Evolutionary conservation across 306 rosid genomes (phyloP).

Genomic region (Astragalus membranaceus): DNA sequence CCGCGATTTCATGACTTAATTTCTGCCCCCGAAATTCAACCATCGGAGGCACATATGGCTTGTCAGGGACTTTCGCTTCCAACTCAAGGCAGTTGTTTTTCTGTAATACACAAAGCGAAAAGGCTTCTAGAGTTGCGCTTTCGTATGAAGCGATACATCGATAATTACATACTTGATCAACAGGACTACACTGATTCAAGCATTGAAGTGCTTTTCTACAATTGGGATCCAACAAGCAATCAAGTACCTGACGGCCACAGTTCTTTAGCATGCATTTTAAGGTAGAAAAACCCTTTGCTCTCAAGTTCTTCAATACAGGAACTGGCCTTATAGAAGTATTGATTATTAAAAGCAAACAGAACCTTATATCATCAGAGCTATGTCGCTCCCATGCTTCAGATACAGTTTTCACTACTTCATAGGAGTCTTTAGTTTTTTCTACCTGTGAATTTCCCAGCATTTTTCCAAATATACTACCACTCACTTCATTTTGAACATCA

Average conservation of each 20-base stretch:
- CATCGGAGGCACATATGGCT: constrained; percentile 60
- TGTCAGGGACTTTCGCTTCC: constrained; percentile 65
- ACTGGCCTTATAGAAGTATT: constrained; percentile 78
- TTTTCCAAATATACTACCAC: constrained; percentile 35
- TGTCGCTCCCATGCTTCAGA: constrained; percentile 76
- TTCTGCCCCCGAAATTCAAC: constrained; percentile 38
- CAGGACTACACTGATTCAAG: constrained; percentile 76
- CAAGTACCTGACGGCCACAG: constrained; percentile 70
- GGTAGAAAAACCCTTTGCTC: constrained; percentile 78
- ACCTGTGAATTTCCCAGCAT: constrained; percentile 26
- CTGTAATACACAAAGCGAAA: constrained; percentile 84
- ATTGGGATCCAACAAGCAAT: constrained; percentile 73
- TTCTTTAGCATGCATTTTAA: constrained; percentile 71
- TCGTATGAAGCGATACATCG: constrained; percentile 78
- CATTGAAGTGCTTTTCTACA: constrained; percentile 86
- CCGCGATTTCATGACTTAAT: constrained; percentile 49
- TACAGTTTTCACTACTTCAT: constrained; percentile 52
- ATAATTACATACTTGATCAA: constrained; percentile 85
- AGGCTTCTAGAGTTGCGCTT: constrained; percentile 67
- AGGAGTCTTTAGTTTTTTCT: constrained; percentile 35
- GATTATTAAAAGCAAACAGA: constrained; percentile 69
- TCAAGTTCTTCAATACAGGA: constrained; percentile 65
- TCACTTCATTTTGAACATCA: constrained; percentile 32
- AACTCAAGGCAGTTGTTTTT: constrained; percentile 77
- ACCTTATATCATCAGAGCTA: constrained; percentile 76